These are phyloP conservation scores for Seiridium unicorne DNA, from an alignment of 2,329 filamentous ascomycete species.

Conservation along the genomic window DNA sequence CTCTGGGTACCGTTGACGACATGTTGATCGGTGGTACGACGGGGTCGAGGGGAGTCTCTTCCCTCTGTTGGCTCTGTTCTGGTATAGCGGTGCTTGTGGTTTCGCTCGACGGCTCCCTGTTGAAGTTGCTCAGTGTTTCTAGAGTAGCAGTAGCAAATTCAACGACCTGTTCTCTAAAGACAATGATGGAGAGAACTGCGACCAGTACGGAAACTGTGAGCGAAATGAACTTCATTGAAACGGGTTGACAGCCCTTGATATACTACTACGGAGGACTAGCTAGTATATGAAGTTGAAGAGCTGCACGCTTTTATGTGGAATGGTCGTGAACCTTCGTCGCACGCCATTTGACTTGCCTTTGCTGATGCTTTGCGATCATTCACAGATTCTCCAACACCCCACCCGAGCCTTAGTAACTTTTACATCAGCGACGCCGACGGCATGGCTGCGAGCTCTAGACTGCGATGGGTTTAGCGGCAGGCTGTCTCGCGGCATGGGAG, in stretches of 20 bases:
- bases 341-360: neutral
- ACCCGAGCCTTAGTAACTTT: conserved; percentile 22
- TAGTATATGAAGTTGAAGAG: neutral
- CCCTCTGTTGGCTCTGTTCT: conserved; percentile 10
- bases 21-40: conserved; percentile 43
- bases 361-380: conserved; percentile 10
- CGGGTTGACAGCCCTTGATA: neutral
- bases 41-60: conserved; percentile 7
- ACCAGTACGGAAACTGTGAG: conserved; percentile 35
- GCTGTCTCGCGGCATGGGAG: neutral
- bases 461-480: neutral
- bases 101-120: conserved; percentile 3
- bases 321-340: conserved; percentile 8
- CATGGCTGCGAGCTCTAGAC: neutral
- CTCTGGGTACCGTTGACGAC: conserved; percentile 59
- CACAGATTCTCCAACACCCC: conserved; percentile 6
- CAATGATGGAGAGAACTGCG: conserved; percentile 33
- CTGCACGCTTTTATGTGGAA: neutral
- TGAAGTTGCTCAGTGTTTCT: conserved; percentile 15
- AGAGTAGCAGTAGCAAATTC: conserved; percentile 21
- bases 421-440: conserved; percentile 21
- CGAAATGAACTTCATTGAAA: conserved; percentile 36
- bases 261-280: neutral
- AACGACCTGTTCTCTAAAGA: conserved; percentile 30
- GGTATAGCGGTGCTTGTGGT: conserved; percentile 11